Percentiles rank a stretch among this genome's conserved stretches.
Conservation (phyloP, 805 yeast species). For the Saccharomycopsis sp. region DNA sequence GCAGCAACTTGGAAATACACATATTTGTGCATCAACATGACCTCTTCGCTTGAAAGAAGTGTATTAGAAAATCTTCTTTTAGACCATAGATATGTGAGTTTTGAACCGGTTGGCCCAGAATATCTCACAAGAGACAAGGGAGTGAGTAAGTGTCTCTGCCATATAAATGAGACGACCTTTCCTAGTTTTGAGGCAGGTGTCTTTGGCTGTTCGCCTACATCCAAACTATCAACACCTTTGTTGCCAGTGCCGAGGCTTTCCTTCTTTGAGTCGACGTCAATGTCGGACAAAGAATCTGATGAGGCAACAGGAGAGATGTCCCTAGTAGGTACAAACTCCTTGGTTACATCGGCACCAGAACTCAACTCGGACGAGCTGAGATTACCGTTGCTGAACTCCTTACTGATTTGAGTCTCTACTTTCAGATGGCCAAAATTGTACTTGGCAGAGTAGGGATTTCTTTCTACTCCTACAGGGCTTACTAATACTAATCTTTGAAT, state of each 20-base stretch:
- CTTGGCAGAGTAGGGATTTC: constrained; percentile 33
- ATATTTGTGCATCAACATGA: constrained; percentile 45
- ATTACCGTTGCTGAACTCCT: constrained; percentile 1
- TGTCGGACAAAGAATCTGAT: constrained; percentile 19
- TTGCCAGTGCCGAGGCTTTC: constrained; percentile 11
- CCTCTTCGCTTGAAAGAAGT: constrained; percentile 26
- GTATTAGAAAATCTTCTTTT: constrained; percentile 35
- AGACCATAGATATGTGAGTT: constrained; percentile 48
- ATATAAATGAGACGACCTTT: constrained; percentile 27
- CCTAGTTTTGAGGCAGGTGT: not conserved
- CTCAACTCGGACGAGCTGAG: not conserved
- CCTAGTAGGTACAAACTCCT: constrained; percentile 3
- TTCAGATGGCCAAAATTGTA: constrained; percentile 4
- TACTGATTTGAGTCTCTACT: not conserved
- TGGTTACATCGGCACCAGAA: not conserved
- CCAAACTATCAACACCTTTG: constrained; percentile 1
- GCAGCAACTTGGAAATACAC: constrained; percentile 44
- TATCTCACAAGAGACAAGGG: constrained; percentile 47
- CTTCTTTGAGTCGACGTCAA: constrained; percentile 16
- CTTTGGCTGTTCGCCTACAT: constrained; percentile 12
- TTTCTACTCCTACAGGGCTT: constrained; percentile 70
- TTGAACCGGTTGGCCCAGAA: constrained; percentile 49
- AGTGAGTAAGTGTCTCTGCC: constrained; percentile 46
- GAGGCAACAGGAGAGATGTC: not conserved
- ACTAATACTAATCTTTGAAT: constrained; percentile 48